A percentile compares a stretch with the other conserved stretches of the same genome.
Conservation (phyloP, 2,329 filamentous ascomycete species). For the Penicillium sumatraense region DNA sequence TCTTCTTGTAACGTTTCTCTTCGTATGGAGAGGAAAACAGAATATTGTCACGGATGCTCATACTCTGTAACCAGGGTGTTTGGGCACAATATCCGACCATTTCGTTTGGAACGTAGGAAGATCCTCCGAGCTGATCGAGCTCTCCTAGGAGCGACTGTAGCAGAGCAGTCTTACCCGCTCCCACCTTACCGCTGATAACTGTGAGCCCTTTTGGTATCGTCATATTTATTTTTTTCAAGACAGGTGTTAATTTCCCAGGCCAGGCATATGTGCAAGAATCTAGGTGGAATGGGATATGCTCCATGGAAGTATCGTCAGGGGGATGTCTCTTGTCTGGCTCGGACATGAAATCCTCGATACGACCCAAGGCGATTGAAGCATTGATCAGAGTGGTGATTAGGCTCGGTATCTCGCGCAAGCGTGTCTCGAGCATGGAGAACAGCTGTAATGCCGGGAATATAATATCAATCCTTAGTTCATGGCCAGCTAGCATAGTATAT, state of each 20-base stretch:
- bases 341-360: constrained; percentile 84
- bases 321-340: constrained; percentile 81
- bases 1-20: constrained; percentile 68
- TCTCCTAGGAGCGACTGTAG: constrained; percentile 65
- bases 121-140: constrained; percentile 57
- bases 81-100: constrained; percentile 68
- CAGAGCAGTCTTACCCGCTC: constrained; percentile 66
- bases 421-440: constrained; percentile 74
- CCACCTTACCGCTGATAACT: constrained; percentile 67
- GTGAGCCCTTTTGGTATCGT: constrained; percentile 62
- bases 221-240: constrained; percentile 60
- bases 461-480: constrained; percentile 74
- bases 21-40: constrained; percentile 70
- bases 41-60: constrained; percentile 72
- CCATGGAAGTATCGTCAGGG: constrained; percentile 38
- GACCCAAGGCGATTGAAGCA: constrained; percentile 77
- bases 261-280: constrained; percentile 75
- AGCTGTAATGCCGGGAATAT: constrained; percentile 86
- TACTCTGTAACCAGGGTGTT: constrained; percentile 70
- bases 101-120: constrained; percentile 58
- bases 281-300: constrained; percentile 48
- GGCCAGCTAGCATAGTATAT: constrained; percentile 73
- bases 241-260: constrained; percentile 67
- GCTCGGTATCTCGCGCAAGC: constrained; percentile 73
- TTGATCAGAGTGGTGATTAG: constrained; percentile 79